These are phyloP conservation scores for Murraya koenigii DNA, from an alignment of 345 rosid genomes.

Conservation along the genomic window DNA sequence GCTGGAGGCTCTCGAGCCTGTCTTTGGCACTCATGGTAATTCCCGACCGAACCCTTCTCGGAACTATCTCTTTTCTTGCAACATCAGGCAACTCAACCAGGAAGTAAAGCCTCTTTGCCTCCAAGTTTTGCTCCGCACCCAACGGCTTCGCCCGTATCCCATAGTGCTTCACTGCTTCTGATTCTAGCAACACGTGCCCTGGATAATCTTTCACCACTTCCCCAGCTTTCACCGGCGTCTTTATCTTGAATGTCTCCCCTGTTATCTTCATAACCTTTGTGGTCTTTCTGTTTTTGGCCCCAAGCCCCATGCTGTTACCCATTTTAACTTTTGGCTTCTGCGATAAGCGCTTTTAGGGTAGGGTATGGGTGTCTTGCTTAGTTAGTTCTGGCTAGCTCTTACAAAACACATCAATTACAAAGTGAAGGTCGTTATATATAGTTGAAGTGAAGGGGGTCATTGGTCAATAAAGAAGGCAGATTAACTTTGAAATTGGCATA, in stretches of 20 bases:
- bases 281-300: slow-evolving; percentile 53
- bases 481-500: slow-evolving; percentile 9
- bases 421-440: slow-evolving; percentile 15
- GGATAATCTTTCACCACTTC: slow-evolving; percentile 66
- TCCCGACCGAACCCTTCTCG: slow-evolving; percentile 79
- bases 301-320: slow-evolving; percentile 79
- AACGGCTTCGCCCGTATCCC: slow-evolving; percentile 78
- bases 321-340: slow-evolving; percentile 22
- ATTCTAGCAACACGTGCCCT: slow-evolving; percentile 69
- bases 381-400: too few relatives aligned
- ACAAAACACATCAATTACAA: not conserved
- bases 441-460: not conserved
- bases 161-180: slow-evolving; percentile 69
- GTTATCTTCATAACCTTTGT: slow-evolving; percentile 78
- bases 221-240: slow-evolving; percentile 77
- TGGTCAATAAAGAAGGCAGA: slow-evolving; percentile 51
- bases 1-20: slow-evolving; percentile 74
- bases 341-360: not conserved
- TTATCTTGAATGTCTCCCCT: slow-evolving; percentile 82
- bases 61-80: slow-evolving; percentile 26
- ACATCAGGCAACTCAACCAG: slow-evolving; percentile 65
- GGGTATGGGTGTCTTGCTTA: not conserved
- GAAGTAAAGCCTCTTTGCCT: slow-evolving; percentile 78
- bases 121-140: slow-evolving; percentile 51
- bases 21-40: slow-evolving; percentile 83